These are phyloP conservation scores for Citrus maxima DNA, from an alignment of 345 rosid species.

Conservation along the genomic window DNA sequence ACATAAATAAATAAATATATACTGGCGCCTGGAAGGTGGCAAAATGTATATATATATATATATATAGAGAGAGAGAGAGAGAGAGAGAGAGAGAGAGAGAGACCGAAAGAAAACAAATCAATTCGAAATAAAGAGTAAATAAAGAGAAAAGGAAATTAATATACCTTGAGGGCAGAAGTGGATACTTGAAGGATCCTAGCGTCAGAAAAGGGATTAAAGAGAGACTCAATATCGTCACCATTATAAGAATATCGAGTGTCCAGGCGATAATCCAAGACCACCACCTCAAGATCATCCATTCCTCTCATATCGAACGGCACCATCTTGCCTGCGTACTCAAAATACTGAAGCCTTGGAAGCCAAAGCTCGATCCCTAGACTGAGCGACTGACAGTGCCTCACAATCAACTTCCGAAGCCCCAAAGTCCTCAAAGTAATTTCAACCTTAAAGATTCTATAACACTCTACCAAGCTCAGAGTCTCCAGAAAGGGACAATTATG, in stretches of 20 bases:
- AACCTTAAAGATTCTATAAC: background rate
- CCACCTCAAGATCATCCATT: background rate
- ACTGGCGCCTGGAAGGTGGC: no score
- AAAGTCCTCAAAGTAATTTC: background rate
- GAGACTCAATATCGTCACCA: background rate
- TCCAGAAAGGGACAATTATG: background rate
- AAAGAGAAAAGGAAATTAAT: background rate
- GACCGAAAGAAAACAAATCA: no score
- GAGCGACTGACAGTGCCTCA: background rate
- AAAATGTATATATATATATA: no score
- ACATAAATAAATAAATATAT: no score
- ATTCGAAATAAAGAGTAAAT: no score
- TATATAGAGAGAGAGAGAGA: no score
- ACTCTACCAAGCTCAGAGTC: background rate
- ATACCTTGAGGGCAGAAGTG: background rate
- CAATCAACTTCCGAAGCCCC: background rate
- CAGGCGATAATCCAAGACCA: background rate
- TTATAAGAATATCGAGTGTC: background rate
- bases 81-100: no score
- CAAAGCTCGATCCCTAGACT: background rate
- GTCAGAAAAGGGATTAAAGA: background rate
- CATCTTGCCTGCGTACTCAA: slow-evolving; percentile 3
- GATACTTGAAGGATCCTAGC: background rate
- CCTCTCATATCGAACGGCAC: background rate
- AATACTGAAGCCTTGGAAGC: slow-evolving; percentile 1